These are phyloP conservation scores for Fereydounia khargensis DNA, from an alignment of 1,284 basidiomycete genomes.

Conservation along the genomic window DNA sequence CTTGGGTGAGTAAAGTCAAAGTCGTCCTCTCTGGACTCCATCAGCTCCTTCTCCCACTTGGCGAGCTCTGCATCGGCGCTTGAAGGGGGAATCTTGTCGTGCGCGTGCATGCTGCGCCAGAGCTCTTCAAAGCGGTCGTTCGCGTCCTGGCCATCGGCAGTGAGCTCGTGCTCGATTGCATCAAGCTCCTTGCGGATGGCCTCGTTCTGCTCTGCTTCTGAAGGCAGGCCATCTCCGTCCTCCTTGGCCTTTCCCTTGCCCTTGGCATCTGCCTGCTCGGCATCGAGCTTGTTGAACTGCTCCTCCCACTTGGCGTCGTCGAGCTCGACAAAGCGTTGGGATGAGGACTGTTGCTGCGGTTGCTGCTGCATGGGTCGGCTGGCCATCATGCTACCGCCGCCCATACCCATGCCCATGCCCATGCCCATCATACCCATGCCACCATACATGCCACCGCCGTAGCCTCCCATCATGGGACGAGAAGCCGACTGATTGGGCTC, in stretches of 20 bases:
- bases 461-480: conserved; percentile 30
- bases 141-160: conserved; percentile 34
- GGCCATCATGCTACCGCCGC: conserved; percentile 18
- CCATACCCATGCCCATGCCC: conserved; percentile 35
- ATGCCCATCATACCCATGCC: conserved; percentile 27
- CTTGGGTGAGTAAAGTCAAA: conserved; percentile 60
- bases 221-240: conserved; percentile 20
- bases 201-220: conserved; percentile 46
- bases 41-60: conserved; percentile 68
- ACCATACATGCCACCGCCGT: conserved; percentile 21
- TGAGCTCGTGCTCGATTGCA: conserved; percentile 43
- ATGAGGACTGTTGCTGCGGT: conserved; percentile 5
- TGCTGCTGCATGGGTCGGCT: conserved; percentile 8
- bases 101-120: conserved; percentile 51
- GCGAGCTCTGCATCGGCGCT: conserved; percentile 60
- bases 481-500: conserved; percentile 5
- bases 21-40: conserved; percentile 62
- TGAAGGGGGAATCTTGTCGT: conserved; percentile 24
- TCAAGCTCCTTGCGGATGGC: conserved; percentile 45
- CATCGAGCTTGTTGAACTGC: conserved; percentile 51
- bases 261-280: conserved; percentile 39
- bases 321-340: conserved; percentile 41
- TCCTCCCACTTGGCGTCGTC: conserved; percentile 52
- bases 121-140: conserved; percentile 52
- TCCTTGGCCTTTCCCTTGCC: conserved; percentile 45